Percentiles rank a stretch among this genome's conserved stretches.
Conservation (phyloP, 495 filamentous ascomycete species). For the Terfezia boudieri region DNA sequence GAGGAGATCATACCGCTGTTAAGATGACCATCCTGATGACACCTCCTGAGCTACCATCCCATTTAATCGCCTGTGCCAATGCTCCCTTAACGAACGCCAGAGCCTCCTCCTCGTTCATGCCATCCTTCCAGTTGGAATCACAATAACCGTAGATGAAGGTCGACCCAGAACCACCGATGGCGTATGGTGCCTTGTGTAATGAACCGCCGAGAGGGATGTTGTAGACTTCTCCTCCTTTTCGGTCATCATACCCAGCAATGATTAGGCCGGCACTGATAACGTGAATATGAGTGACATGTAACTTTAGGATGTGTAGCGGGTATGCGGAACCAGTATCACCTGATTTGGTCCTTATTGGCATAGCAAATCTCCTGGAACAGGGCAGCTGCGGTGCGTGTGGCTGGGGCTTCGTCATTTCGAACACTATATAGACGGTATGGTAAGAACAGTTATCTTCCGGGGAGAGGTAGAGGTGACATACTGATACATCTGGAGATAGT, state of each 20-base stretch:
- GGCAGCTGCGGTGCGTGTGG: slow-evolving; percentile 77
- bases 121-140: slow-evolving; percentile 86
- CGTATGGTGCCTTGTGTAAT: slow-evolving; percentile 86
- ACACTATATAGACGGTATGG: slow-evolving; percentile 24
- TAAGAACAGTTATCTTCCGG: neutral
- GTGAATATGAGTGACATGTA: neutral
- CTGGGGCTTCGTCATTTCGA: slow-evolving; percentile 65
- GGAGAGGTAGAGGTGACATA: neutral
- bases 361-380: slow-evolving; percentile 97
- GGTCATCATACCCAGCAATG: slow-evolving; percentile 84
- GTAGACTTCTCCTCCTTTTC: slow-evolving; percentile 89
- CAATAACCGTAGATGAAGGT: slow-evolving; percentile 99
- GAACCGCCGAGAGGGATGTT: slow-evolving; percentile 92
- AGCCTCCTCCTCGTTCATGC: slow-evolving; percentile 86
- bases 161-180: slow-evolving; percentile 90
- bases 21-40: slow-evolving; percentile 95
- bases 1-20: slow-evolving; percentile 28
- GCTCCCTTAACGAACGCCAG: slow-evolving; percentile 78
- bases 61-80: slow-evolving; percentile 86
- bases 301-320: slow-evolving; percentile 23
- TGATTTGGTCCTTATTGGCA: slow-evolving; percentile 73
- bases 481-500: slow-evolving; percentile 77
- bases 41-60: slow-evolving; percentile 95
- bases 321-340: slow-evolving; percentile 9
- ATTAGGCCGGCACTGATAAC: slow-evolving; percentile 68